A percentile compares a stretch with the other conserved stretches of the same genome.
Evolutionary conservation across 441 rosid genomes (phyloP).

Genomic region (Gossypium aridum): DNA sequence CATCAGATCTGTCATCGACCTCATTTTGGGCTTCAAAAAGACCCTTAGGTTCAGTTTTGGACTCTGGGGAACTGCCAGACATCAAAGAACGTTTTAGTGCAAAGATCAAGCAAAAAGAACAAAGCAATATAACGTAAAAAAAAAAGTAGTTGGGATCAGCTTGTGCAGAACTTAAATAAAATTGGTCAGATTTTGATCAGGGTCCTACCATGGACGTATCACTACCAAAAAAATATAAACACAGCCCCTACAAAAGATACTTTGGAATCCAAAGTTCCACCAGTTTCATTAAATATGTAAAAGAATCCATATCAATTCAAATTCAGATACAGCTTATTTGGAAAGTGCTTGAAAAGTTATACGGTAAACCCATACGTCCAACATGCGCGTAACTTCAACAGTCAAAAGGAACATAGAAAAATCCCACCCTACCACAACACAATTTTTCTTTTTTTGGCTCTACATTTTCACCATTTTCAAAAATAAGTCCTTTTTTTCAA

Average conservation of each 20-base stretch:
- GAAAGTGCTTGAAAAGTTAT: too few relatives aligned
- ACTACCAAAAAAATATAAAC: neutral
- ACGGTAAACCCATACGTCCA: too few relatives aligned
- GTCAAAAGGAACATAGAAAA: neutral
- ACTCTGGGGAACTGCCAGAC: constrained; percentile 28
- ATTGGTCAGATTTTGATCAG: constrained; percentile 24
- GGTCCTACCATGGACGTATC: constrained; percentile 37
- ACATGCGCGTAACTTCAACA: neutral
- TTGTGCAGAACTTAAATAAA: constrained; percentile 48
- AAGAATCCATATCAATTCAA: too few relatives aligned
- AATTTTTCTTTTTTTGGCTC: too few relatives aligned
- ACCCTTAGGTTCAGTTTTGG: constrained; percentile 34
- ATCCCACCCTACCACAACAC: too few relatives aligned
- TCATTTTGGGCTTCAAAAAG: constrained; percentile 37
- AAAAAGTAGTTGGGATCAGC: constrained; percentile 47
- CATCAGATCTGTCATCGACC: constrained; percentile 35
- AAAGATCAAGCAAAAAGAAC: constrained; percentile 5
- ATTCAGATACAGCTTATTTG: too few relatives aligned
- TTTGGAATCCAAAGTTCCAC: constrained; percentile 2
- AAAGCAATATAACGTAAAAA: constrained; percentile 5
- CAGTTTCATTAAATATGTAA: neutral
- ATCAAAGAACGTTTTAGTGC: constrained; percentile 2
- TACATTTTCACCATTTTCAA: too few relatives aligned
- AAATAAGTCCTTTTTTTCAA: too few relatives aligned
- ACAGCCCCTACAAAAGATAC: constrained; percentile 9